Base-by-base conservation (phyloP, 345 rosid species). In the Salix dunnii region DNA sequence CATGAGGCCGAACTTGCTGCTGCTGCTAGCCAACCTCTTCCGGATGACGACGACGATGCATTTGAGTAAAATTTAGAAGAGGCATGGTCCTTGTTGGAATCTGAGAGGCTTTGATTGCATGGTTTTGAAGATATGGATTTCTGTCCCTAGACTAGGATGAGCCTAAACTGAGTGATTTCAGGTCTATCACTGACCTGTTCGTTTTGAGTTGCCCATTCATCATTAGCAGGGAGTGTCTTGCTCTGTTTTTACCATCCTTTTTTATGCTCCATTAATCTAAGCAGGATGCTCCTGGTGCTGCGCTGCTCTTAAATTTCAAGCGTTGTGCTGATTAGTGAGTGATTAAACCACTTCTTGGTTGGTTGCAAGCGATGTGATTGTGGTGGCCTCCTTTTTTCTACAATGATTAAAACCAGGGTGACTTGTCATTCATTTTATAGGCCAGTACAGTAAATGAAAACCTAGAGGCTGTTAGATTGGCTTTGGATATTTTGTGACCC, bases 11-110 rank as follows among this genome's bases (percentile, higher is more conserved):
- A 82, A 6, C 78, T 78, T 18, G 65, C 49, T 12, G 73, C 46
- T 3, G 84, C 84, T 55, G 81, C 81, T 60, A 36, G 31, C 20
- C 79, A 77, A 49, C 82, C 84, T 53, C 79, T 82, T 27, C 84
- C 84, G 0, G 84, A 82, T 71, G 84, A 82, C 0, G 84, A 82
- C 2, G 84, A 82, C 5, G 84, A 82, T 1, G 17, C 78, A 33
- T 69, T 75, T 25, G 78, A 75, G 38, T 75, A 68, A 64, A 53
- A 20, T 21, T 49, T n/a, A 11, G 4, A 27, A 2, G 40, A 38
- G 27, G 1, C 27, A 2, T 28, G 14, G 48, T 13, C 7, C 16
- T 36, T 71, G 63, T 13, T 49, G 65, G 51, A 7, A 17, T 40
- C 43, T 70, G 30, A 35, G 40, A 36, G 43, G 68, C 20, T 28